A percentile compares a stretch with the other conserved stretches of the same genome.
phyloP scores from a whole-genome alignment of 345 rosid genomes.

The Theobroma cacao region DNA sequence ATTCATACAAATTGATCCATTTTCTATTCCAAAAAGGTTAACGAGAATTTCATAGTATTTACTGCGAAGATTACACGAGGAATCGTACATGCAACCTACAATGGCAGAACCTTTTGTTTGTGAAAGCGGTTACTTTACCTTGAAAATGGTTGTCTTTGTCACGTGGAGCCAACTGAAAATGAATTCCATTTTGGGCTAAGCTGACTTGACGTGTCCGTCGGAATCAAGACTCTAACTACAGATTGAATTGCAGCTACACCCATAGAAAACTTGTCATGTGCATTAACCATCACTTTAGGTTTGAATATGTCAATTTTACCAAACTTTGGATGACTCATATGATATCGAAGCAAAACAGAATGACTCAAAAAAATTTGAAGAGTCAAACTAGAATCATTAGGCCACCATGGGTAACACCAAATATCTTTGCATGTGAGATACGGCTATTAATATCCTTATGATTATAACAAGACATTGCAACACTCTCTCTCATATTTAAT shows the following conservation, averaged over 20 bases:
- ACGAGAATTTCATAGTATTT: too few species aligned
- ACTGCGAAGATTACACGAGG: not conserved
- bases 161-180: not conserved
- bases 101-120: not conserved
- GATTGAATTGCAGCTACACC: not conserved
- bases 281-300: not conserved
- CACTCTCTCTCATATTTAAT: not conserved
- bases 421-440: not conserved
- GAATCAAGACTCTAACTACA: not conserved
- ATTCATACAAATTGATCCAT: not conserved
- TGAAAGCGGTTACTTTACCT: not conserved
- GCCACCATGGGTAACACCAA: not conserved
- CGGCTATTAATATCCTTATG: not conserved
- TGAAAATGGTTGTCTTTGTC: not conserved
- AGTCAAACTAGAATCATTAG: slow-evolving; percentile 2
- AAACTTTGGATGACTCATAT: not conserved
- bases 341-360: not conserved
- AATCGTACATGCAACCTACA: not conserved
- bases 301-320: slow-evolving; percentile 15
- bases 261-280: not conserved
- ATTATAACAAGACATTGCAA: not conserved
- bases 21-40: not conserved
- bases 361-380: not conserved
- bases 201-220: not conserved
- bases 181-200: not conserved